Percentiles rank a stretch among this genome's conserved stretches.
Conservation (phyloP, 441 rosid species). For the Arabidopsis lyrata region DNA sequence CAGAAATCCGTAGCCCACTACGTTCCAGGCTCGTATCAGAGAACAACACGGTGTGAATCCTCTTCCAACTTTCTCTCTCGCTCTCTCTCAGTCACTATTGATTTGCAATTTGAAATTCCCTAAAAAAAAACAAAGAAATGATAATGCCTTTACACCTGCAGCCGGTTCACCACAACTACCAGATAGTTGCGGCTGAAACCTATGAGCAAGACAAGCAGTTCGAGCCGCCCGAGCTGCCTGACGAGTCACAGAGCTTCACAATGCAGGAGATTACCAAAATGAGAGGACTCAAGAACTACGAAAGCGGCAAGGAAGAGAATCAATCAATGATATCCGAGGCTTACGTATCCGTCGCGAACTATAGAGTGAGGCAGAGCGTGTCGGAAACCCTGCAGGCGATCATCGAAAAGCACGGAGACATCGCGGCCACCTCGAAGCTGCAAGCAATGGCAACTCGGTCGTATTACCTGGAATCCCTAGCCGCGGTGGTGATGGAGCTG, state of each 20-base stretch:
- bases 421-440: constrained; percentile 63
- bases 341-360: constrained; percentile 60
- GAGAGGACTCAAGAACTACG: constrained; percentile 39
- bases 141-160: background rate
- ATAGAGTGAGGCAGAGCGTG: constrained; percentile 57
- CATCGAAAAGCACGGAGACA: constrained; percentile 70
- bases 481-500: constrained; percentile 71
- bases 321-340: constrained; percentile 63
- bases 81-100: background rate
- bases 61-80: background rate
- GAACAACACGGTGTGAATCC: constrained; percentile 40
- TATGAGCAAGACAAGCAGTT: constrained; percentile 43
- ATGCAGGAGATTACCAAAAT: constrained; percentile 40
- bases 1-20: constrained; percentile 35
- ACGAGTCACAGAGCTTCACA: constrained; percentile 45
- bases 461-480: constrained; percentile 71
- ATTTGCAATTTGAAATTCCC: background rate
- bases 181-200: constrained; percentile 31
- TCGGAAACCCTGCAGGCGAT: constrained; percentile 55
- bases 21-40: constrained; percentile 26
- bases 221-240: constrained; percentile 45
- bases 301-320: constrained; percentile 49
- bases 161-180: constrained; percentile 43
- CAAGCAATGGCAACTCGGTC: constrained; percentile 66
- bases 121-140: background rate